Evolutionary conservation across 129 eudicot genomes (phyloP).

Genomic region (Flaveria ramosissima): DNA sequence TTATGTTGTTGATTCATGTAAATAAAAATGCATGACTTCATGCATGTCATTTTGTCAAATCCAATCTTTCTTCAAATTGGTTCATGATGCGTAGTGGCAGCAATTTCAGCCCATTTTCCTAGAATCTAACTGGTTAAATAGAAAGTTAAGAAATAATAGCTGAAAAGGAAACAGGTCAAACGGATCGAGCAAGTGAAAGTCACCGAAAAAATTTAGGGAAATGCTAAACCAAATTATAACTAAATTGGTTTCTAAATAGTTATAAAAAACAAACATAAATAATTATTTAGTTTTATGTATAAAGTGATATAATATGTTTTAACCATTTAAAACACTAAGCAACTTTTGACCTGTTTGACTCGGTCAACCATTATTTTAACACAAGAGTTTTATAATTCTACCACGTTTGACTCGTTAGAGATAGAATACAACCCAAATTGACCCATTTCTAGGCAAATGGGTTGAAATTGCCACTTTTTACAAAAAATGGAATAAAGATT

Average conservation of each 20-base stretch:
- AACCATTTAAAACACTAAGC: background rate
- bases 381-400: background rate
- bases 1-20: background rate
- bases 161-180: background rate
- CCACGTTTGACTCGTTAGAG: background rate
- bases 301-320: background rate
- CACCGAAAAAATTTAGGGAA: background rate
- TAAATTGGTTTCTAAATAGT: background rate
- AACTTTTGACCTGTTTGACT: background rate
- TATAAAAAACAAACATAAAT: background rate
- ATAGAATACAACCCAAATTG: background rate
- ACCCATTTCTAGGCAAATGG: background rate
- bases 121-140: background rate
- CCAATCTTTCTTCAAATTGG: background rate
- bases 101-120: background rate
- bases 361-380: background rate
- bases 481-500: background rate
- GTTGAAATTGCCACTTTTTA: background rate
- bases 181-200: constrained; percentile 1
- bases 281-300: background rate
- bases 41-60: background rate
- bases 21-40: background rate
- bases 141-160: background rate
- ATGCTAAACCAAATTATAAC: background rate
- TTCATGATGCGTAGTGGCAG: constrained; percentile 6